Evolutionary conservation across 352 stramenopile genomes (phyloP), one percentile per base, ranked within the genome.

Genomic region (Blastocystis sp.): DNA sequence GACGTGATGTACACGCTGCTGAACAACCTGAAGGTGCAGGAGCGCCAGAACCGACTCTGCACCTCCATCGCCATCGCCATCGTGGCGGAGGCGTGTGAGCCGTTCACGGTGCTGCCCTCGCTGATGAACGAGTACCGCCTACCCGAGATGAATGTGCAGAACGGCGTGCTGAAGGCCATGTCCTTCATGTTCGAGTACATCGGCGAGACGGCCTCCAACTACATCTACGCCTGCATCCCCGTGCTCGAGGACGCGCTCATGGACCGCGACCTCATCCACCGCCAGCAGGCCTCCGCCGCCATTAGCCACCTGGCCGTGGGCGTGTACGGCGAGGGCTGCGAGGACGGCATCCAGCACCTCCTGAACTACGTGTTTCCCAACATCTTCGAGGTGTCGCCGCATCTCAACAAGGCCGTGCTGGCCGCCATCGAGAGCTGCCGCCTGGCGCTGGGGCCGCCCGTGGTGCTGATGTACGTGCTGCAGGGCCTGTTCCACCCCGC

Each of bases 111-210:
- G 0, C 93, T 99, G 38, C 97, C 96, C 0, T 96, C 96, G 64
- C 91, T 99, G 17, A 98, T 99, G 96, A 99, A 99, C 89, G 96
- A 99, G 90, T 99, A 99, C 90, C 93, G 96, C 48, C 95, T 99
- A 53, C 96, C 96, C 0, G 97, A 99, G 89, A 90, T 99, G 52
- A 99, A 99, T 89, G 97, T 99, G 62, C 96, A 99, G 91, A 99
- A 99, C 91, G 96, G 97, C 90, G 97, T 99, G 10, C 91, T 99
- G 11, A 99, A 99, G 91, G 95, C 96, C 2, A 94, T 99, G 56
- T 98, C 94, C 86, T 99, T 99, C 91, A 98, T 99, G 96, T 99
- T 99, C 90, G 95, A 99, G 92, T 99, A 99, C 92, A 99, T 99
- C 92, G 97, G 96, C 84, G 95, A 98, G 89, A 98, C 98, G 94